Conservation (phyloP, 78 protist genomes). For the Bigelowiella natans region DNA sequence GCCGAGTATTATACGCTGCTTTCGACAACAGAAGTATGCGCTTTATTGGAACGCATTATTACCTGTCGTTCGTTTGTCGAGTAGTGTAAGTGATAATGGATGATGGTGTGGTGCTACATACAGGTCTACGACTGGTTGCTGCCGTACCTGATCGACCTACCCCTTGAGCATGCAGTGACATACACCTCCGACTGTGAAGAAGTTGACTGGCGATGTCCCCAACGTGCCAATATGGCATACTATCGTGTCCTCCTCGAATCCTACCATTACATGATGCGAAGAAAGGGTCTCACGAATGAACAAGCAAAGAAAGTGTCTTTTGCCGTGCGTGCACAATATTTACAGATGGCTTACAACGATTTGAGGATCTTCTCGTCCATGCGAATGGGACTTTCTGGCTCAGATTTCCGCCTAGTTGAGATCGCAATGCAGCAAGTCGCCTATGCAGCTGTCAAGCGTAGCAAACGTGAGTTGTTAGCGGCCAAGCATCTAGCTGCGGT, state of each 20-base stretch:
- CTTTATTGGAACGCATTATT: too few relatives aligned
- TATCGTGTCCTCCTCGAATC: background rate
- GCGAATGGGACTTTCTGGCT: background rate
- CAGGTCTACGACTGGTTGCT: background rate
- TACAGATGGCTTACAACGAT: background rate
- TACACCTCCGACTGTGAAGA: background rate
- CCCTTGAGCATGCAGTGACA: background rate
- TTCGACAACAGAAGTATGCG: too few relatives aligned
- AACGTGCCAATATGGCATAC: background rate
- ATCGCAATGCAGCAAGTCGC: background rate
- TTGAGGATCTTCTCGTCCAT: background rate
- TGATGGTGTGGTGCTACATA: too few relatives aligned
- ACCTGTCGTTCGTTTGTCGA: too few relatives aligned
- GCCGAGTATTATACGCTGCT: too few relatives aligned
- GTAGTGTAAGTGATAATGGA: too few relatives aligned
- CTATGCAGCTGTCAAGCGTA: background rate
- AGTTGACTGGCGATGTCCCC: background rate
- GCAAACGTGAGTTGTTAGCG: background rate
- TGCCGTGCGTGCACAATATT: background rate
- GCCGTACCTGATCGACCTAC: background rate
- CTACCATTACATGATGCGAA: background rate
- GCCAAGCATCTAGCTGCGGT: background rate
- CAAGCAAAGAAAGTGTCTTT: background rate
- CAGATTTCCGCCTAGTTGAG: background rate
- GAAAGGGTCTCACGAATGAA: background rate